These are phyloP conservation scores for Aspergillus sparsus DNA, from an alignment of 495 filamentous ascomycete species.

Conservation along the genomic window DNA sequence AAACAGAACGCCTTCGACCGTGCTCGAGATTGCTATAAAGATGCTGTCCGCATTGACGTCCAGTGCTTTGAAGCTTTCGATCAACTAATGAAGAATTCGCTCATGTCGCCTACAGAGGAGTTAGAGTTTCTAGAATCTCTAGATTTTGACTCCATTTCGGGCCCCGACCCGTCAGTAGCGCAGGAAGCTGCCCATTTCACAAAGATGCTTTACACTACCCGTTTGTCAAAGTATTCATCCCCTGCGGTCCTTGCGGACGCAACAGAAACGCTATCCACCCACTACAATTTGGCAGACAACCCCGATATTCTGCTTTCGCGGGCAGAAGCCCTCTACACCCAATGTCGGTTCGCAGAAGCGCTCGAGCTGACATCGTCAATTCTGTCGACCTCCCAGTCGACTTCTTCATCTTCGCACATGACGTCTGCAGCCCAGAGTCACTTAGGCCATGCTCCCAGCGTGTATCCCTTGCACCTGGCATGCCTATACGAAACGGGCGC, in stretches of 20 bases:
- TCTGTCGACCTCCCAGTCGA: constrained; percentile 55
- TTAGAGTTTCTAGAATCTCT: constrained; percentile 88
- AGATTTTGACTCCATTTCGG: constrained; percentile 80
- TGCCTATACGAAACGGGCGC: constrained; percentile 85
- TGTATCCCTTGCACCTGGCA: constrained; percentile 88
- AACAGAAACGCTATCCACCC: constrained; percentile 84
- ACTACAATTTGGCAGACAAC: constrained; percentile 86
- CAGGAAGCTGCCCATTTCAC: constrained; percentile 91
- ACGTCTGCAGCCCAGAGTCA: constrained; percentile 43
- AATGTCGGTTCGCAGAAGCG: constrained; percentile 88
- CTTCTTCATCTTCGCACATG: constrained; percentile 25
- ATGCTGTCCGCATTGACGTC: constrained; percentile 93
- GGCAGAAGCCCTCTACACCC: constrained; percentile 89
- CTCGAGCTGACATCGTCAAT: constrained; percentile 81
- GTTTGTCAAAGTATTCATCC: constrained; percentile 93
- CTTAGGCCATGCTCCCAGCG: constrained; percentile 84
- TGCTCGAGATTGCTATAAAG: constrained; percentile 97
- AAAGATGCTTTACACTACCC: constrained; percentile 95
- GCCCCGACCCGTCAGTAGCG: constrained; percentile 58
- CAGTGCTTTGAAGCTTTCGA: constrained; percentile 99
- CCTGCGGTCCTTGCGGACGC: constrained; percentile 81
- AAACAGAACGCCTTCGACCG: constrained; percentile 98
- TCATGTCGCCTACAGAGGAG: constrained; percentile 98
- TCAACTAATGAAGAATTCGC: constrained; percentile 93
- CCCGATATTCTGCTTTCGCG: constrained; percentile 90